Evolutionary conservation across 352 stramenopile species (phyloP), one percentile per base, ranked within the genome.

Genomic region (Phytophthora nicotianae): DNA sequence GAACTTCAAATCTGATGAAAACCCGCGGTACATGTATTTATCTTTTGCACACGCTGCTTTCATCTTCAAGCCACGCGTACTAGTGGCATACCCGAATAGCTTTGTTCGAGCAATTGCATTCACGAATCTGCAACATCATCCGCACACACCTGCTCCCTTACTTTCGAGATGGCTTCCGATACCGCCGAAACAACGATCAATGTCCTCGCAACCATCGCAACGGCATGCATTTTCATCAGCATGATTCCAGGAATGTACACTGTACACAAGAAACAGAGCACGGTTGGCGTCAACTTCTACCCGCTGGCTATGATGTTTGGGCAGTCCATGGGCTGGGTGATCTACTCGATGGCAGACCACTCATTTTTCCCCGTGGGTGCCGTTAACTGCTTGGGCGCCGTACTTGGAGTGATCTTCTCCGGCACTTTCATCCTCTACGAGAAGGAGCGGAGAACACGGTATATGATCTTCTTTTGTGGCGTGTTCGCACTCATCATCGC

Each of bases 141-240:
- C 19, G 14, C 14, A 38, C 19, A 13, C 26, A 21, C n/a, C 47
- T 11, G 14, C 7, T 53, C 32, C 45, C n/a, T 43, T 20, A 19
- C 5, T 8, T 27, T 19, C 45, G 48, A 27, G 8, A 70, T 70
- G 61, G 61, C 45, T 17, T 70, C 66, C 19, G 55, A 74, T 37
- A 49, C 60, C 14, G 55, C 52, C 27, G 50, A 69, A 37, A 62
- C 56, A 8, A 71, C 56, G 2, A 45, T 75, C 62, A 75, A 75
- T 19, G 47, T 75, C 33, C 48, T 75, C 13, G 67, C 67, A 2
- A 72, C 66, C 33, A 71, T 74, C 46, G 66, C 66, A 7, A 74
- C 66, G n/a, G 61, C 54, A 13, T 70, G 55, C 33, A 66, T 75
- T 29, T 72, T 75, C 43, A n/a, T 74, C 40, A 74, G 66, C 19